Evolutionary conservation across 2,329 filamentous ascomycete genomes (phyloP).

Genomic region (Ophiocordyceps camponoti-floridani): DNA sequence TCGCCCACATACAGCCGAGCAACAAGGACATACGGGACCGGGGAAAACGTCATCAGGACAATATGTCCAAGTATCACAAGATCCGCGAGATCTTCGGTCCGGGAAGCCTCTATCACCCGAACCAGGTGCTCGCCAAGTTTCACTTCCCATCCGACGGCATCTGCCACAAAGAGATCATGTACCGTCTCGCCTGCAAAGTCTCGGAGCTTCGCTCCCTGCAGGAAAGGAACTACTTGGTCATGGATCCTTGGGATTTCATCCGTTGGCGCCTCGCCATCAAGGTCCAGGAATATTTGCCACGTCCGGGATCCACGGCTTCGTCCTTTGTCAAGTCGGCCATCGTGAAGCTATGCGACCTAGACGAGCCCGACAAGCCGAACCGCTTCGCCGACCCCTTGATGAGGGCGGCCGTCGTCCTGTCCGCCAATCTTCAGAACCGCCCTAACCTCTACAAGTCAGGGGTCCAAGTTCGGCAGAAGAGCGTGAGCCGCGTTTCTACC

Average conservation of each 20-base stretch:
- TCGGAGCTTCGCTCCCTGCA: conserved; percentile 12
- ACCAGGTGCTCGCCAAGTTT: conserved; percentile 16
- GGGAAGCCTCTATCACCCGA: conserved; percentile 14
- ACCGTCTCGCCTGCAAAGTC: conserved; percentile 15
- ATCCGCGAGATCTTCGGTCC: conserved; percentile 16
- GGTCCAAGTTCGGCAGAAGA: neutral
- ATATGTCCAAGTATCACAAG: conserved; percentile 14
- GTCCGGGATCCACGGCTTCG: conserved; percentile 3
- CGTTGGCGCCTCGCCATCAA: conserved; percentile 14
- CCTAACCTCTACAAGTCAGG: conserved; percentile 5
- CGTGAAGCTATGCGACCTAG: conserved; percentile 5
- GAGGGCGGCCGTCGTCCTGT: conserved; percentile 10
- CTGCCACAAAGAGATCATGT: conserved; percentile 17
- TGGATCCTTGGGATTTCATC: conserved; percentile 20
- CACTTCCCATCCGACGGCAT: conserved; percentile 13
- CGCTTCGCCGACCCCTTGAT: conserved; percentile 10
- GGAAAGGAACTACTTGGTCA: conserved; percentile 9
- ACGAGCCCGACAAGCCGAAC: neutral
- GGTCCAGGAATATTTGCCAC: conserved; percentile 2
- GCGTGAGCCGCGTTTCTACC: no score
- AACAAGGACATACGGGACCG: conserved; percentile 2
- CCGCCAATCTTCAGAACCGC: conserved; percentile 8
- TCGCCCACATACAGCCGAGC: conserved; percentile 1
- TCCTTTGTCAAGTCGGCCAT: conserved; percentile 4
- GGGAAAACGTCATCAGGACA: conserved; percentile 11